A percentile compares a stretch with the other conserved stretches of the same genome.
Conservation (phyloP, 2,329 filamentous ascomycete species). For the Emmonsia crescens region DNA sequence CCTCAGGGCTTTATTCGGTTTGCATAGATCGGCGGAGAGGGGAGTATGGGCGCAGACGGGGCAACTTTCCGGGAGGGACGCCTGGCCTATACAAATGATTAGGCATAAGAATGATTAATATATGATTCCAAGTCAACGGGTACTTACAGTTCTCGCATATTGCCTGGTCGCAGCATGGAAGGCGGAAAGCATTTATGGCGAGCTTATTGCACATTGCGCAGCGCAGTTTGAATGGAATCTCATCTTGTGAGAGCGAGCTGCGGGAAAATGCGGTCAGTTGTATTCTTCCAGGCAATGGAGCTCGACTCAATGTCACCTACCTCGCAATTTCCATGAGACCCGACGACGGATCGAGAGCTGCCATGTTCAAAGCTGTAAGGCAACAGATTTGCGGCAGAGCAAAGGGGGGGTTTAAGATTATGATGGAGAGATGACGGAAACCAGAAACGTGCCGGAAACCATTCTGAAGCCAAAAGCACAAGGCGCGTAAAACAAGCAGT, state of each 20-base stretch:
- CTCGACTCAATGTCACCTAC: constrained; percentile 16
- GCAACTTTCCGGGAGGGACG: constrained; percentile 64
- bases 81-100: constrained; percentile 49
- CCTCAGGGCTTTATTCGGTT: constrained; percentile 78
- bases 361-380: constrained; percentile 19
- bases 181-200: constrained; percentile 77
- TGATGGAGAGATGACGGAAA: not conserved
- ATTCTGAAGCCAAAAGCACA: not conserved
- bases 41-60: constrained; percentile 90
- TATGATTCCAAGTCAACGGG: not conserved
- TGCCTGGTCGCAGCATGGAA: constrained; percentile 89
- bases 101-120: constrained; percentile 5
- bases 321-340: constrained; percentile 35
- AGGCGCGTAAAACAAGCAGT: not conserved
- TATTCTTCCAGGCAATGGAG: not conserved
- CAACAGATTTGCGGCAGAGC: not conserved
- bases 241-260: constrained; percentile 67
- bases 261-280: not conserved
- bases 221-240: constrained; percentile 90
- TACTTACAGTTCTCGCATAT: constrained; percentile 80
- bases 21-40: constrained; percentile 75
- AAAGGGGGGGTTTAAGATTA: not conserved
- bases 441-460: not conserved
- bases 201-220: constrained; percentile 90
- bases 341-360: constrained; percentile 29